Evolutionary conservation across 352 stramenopile species (phyloP), one percentile per base, ranked within the genome.

Genomic region (Achlya hypogyna): DNA sequence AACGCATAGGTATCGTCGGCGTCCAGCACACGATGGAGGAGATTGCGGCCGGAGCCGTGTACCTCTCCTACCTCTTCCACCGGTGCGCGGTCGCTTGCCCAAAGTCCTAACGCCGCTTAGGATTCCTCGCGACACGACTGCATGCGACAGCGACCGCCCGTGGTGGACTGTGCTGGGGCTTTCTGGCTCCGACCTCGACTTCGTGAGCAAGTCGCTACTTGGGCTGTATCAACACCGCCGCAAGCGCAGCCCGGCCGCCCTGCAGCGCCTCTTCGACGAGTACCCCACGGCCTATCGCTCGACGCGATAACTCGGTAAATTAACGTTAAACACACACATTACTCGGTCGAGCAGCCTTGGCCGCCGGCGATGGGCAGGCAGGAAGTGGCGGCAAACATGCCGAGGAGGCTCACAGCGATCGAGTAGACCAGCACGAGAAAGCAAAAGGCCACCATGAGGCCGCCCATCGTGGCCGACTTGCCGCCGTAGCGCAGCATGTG

Each of bases 81-180:
- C 74, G 71, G n/a, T 69, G 76, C 31, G 74, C 81, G 12, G 20
- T 56, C 25, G 1, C 2, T 16, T 56, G 49, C 31, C 6, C 25
- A 10, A 10, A 43, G 75, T 88, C 20, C 73, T 69, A 4, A 64
- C 70, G 16, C 87, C 88, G 66, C 80, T 88, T 25, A 72, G 80
- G 14, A 89, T 56, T 9, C 49, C 49, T 10, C 20, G 31, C 12
- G 31, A 35, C 49, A 56, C 49, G 31, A 38, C 8, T 12, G 25
- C 49, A 10, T 1, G 80, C 29, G 78, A 87, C 58, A 75, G 66
- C 32, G 82, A 86, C 23, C 74, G 86, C 9, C 78, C 81, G 22
- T 92, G 83, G 83, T 92, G 83, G 83, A 86, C 63, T 28, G 63
- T 89, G 29, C 70, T 84, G 12, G 72, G 75, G 31, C 60, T 89